phyloP scores from a whole-genome alignment of 495 filamentous ascomycete species.

The Trichoderma reesei region DNA sequence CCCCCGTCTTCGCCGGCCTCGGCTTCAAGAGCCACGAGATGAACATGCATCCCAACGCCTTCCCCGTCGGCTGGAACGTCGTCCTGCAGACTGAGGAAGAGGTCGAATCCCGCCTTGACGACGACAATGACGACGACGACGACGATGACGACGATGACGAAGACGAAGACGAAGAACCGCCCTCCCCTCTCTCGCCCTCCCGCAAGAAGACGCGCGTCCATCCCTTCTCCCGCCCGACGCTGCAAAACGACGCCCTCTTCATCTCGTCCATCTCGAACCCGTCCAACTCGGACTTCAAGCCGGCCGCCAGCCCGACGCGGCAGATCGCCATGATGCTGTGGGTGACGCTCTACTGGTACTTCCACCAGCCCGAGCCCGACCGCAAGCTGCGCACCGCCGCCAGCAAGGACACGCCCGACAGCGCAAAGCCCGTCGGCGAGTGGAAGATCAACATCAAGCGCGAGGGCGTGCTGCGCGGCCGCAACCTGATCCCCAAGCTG shows the following conservation, averaged over 20 bases:
- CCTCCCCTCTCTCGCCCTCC: background rate
- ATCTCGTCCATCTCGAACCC: conserved; percentile 86
- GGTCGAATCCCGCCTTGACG: background rate
- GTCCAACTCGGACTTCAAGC: conserved; percentile 67
- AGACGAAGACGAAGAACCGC: conserved; percentile 15
- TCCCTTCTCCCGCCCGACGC: conserved; percentile 61
- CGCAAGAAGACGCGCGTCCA: conserved; percentile 33
- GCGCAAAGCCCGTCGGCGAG: conserved; percentile 68
- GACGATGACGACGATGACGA: conserved; percentile 19
- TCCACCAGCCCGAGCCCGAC: conserved; percentile 60
- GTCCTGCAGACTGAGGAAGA: conserved; percentile 58
- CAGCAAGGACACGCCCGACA: conserved; percentile 51
- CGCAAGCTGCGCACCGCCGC: conserved; percentile 49
- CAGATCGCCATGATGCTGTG: conserved; percentile 95
- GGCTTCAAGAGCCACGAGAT: conserved; percentile 79
- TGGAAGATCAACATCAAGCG: conserved; percentile 80
- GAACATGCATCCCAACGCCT: conserved; percentile 51
- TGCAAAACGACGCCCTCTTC: conserved; percentile 71
- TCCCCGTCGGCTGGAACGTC: conserved; percentile 83
- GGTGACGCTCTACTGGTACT: conserved; percentile 94
- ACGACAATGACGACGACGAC: conserved; percentile 19
- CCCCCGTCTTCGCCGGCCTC: conserved; percentile 76
- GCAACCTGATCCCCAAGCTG: conserved; percentile 76
- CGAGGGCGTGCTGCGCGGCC: conserved; percentile 76
- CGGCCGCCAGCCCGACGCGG: conserved; percentile 65